A percentile compares a stretch with the other conserved stretches of the same genome.
phyloP scores from a whole-genome alignment of 75 land plant species.

The Selaginella tamariscina region DNA sequence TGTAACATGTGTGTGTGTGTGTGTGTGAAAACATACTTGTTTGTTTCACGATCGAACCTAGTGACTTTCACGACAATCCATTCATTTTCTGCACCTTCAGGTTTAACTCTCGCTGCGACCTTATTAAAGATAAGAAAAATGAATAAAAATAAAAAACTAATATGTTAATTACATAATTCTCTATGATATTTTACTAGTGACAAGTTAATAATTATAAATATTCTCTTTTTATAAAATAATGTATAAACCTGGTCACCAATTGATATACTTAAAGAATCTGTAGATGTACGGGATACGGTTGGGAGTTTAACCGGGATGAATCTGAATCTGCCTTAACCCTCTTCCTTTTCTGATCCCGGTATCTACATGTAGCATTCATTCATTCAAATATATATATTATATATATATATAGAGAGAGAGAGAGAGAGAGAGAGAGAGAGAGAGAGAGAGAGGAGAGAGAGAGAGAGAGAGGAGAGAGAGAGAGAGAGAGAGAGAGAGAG shows the following conservation, averaged over 20 bases:
- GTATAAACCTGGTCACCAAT: slow-evolving; percentile 71
- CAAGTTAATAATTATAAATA: not conserved
- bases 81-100: slow-evolving; percentile 76
- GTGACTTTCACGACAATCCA: slow-evolving; percentile 92
- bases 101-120: slow-evolving; percentile 90
- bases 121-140: slow-evolving; percentile 19
- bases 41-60: slow-evolving; percentile 64
- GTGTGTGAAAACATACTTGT: too few species aligned
- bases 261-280: slow-evolving; percentile 36
- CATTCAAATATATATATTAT: too few species aligned
- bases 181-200: too few species aligned
- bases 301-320: slow-evolving; percentile 38
- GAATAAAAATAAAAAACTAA: not conserved
- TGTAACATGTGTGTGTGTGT: too few species aligned
- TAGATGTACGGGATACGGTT: slow-evolving; percentile 37
- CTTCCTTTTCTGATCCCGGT: slow-evolving; percentile 73
- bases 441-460: not conserved
- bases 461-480: not conserved
- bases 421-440: not conserved
- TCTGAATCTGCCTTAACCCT: slow-evolving; percentile 69
- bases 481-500: not conserved
- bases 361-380: slow-evolving; percentile 23
- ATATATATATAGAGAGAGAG: too few species aligned
- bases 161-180: not conserved
- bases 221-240: slow-evolving; percentile 8